These are phyloP conservation scores for Alternaria hordeiaustralica DNA, from an alignment of 2,329 filamentous ascomycete genomes.

Conservation along the genomic window DNA sequence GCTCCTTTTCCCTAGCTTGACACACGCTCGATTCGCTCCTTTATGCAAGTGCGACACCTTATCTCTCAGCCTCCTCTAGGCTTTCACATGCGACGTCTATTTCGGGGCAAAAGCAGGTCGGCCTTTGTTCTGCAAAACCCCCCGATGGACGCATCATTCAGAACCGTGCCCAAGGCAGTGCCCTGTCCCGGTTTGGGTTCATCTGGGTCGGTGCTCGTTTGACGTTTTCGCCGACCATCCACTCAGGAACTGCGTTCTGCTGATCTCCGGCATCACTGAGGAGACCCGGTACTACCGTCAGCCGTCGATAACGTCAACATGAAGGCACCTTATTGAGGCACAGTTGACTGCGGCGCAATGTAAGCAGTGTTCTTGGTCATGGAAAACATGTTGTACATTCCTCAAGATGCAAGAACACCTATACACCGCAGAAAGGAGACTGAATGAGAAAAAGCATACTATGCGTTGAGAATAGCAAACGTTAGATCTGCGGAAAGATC, in stretches of 20 bases:
- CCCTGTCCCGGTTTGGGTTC: neutral
- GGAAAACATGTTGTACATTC: neutral
- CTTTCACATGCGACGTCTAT: slow-evolving; percentile 2
- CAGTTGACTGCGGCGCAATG: slow-evolving; percentile 1
- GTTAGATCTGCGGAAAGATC: slow-evolving; percentile 6
- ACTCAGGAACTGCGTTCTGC: slow-evolving; percentile 15
- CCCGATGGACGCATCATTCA: slow-evolving; percentile 18
- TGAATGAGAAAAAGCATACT: slow-evolving; percentile 1
- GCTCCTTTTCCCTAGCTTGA: neutral
- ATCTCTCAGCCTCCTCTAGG: neutral
- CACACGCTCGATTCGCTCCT: neutral
- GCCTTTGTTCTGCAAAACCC: neutral
- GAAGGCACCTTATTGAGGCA: slow-evolving; percentile 1
- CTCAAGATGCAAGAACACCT: neutral
- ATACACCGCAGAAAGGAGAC: slow-evolving; percentile 3
- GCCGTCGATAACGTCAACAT: slow-evolving; percentile 19
- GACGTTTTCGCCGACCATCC: slow-evolving; percentile 21
- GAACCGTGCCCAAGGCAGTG: neutral
- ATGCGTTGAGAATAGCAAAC: neutral
- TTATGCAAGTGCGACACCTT: neutral
- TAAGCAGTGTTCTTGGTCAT: neutral
- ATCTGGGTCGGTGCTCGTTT: slow-evolving; percentile 10
- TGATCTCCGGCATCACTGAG: slow-evolving; percentile 27
- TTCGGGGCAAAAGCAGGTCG: neutral
- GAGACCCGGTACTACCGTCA: slow-evolving; percentile 29